Evolutionary conservation across 2,329 filamentous ascomycete genomes (phyloP).

Genomic region (Fusarium ramigenum): DNA sequence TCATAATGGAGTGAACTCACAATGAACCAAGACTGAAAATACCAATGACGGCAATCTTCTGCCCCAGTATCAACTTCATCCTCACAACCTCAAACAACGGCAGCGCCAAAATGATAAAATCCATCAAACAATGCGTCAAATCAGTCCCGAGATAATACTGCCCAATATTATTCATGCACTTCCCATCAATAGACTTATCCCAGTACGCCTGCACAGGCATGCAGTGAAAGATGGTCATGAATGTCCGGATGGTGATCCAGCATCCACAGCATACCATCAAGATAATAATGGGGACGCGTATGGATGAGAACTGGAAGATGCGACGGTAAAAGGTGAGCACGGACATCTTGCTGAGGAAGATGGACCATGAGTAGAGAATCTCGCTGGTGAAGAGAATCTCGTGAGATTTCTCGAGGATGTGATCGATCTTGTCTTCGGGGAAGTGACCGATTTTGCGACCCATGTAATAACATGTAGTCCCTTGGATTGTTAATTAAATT

Average conservation of each 20-base stretch:
- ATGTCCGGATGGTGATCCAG: conserved; percentile 43
- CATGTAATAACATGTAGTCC: conserved; percentile 20
- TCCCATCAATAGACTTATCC: conserved; percentile 22
- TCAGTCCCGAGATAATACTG: conserved; percentile 24
- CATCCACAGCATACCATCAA: conserved; percentile 34
- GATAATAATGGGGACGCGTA: conserved; percentile 41
- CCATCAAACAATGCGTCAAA: conserved; percentile 28
- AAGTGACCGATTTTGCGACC: conserved; percentile 22
- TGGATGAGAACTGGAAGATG: conserved; percentile 40
- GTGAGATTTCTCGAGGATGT: conserved; percentile 24
- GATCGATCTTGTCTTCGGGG: conserved; percentile 3
- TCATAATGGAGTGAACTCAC: not conserved
- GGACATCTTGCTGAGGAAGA: conserved; percentile 43
- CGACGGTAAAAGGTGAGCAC: conserved; percentile 45
- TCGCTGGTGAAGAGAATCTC: conserved; percentile 26
- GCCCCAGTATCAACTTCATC: conserved; percentile 17
- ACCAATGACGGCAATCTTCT: conserved; percentile 27
- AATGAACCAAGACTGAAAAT: conserved; percentile 26
- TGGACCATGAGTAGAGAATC: conserved; percentile 39
- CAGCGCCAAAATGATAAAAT: conserved; percentile 22
- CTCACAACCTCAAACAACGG: conserved; percentile 18
- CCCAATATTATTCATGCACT: conserved; percentile 10
- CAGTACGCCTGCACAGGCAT: conserved; percentile 29
- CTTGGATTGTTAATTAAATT: conserved; percentile 1
- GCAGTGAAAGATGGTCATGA: conserved; percentile 31